phyloP scores from a whole-genome alignment of 257 asterid species.

The Nicotiana noctiflora region DNA sequence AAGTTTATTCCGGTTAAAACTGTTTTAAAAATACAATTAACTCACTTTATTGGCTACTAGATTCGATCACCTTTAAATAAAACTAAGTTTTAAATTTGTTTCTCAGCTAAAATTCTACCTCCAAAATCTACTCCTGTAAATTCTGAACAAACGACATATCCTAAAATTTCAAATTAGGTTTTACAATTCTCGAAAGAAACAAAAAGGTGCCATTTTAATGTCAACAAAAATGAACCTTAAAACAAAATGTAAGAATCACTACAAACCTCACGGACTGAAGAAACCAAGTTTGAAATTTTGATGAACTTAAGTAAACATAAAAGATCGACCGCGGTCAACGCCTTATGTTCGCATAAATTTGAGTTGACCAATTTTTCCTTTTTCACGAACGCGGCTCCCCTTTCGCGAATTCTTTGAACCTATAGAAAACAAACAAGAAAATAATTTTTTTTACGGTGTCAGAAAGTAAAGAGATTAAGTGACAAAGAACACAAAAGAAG shows the following conservation, averaged over 20 bases:
- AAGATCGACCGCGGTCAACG: not conserved
- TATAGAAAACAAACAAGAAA: not conserved
- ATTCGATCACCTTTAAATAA: not conserved
- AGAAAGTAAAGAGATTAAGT: too few species aligned
- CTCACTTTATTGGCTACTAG: not conserved
- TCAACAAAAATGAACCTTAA: not conserved
- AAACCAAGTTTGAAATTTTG: not conserved
- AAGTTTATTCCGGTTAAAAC: not conserved
- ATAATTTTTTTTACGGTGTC: not conserved
- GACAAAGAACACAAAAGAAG: not conserved
- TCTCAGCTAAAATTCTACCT: not conserved
- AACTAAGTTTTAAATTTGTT: too few species aligned
- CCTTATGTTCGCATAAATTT: too few species aligned
- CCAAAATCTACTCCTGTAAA: not conserved
- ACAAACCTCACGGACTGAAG: too few species aligned
- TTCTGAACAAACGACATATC: not conserved
- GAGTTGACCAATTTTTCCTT: too few species aligned
- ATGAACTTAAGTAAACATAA: not conserved
- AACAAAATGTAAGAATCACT: not conserved
- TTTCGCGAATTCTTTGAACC: too few species aligned
- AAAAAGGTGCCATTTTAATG: not conserved
- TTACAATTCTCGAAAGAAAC: not conserved
- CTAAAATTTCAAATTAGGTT: too few species aligned
- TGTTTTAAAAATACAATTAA: too few species aligned
- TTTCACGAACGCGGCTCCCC: too few species aligned